Percentiles rank a stretch among this genome's conserved stretches.
phyloP scores from a whole-genome alignment of 2,329 filamentous ascomycete species.

The Geosmithia flava region DNA sequence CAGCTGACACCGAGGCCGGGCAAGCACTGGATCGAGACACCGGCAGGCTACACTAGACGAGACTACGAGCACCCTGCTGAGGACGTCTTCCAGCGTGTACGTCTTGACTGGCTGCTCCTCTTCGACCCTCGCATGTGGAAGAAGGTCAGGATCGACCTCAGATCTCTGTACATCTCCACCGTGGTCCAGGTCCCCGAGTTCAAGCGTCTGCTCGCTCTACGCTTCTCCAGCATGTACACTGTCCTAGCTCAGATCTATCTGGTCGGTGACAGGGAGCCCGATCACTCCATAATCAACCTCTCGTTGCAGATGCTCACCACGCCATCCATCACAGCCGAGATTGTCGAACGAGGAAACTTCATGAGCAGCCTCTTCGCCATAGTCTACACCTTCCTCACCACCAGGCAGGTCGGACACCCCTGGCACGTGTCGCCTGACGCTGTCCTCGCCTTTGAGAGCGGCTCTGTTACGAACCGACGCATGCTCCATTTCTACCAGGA shows the following conservation, averaged over 20 bases:
- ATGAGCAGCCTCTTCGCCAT: constrained; percentile 92
- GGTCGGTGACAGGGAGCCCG: constrained; percentile 89
- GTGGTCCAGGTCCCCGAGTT: constrained; percentile 93
- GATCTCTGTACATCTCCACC: constrained; percentile 90
- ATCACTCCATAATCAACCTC: constrained; percentile 97
- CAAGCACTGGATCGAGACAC: constrained; percentile 77
- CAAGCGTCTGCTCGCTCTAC: constrained; percentile 81
- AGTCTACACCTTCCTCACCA: constrained; percentile 92
- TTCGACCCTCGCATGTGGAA: constrained; percentile 98
- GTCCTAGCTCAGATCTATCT: constrained; percentile 88
- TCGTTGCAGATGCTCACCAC: constrained; percentile 95
- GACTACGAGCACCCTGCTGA: constrained; percentile 61
- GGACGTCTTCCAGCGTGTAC: constrained; percentile 78
- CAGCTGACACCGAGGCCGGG: constrained; percentile 49
- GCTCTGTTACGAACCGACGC: constrained; percentile 84
- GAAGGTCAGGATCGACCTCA: constrained; percentile 77
- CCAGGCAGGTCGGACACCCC: constrained; percentile 87
- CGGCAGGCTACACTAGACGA: constrained; percentile 52
- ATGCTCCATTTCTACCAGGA: constrained; percentile 98
- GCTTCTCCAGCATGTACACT: constrained; percentile 93
- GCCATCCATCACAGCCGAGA: constrained; percentile 89
- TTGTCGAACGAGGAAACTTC: constrained; percentile 91
- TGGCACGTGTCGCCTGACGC: constrained; percentile 78
- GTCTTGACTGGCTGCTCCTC: constrained; percentile 86
- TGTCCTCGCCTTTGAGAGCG: constrained; percentile 83